These are phyloP conservation scores for Infundibulicybe gibba DNA, from an alignment of 768 basidiomycete genomes.

Conservation along the genomic window DNA sequence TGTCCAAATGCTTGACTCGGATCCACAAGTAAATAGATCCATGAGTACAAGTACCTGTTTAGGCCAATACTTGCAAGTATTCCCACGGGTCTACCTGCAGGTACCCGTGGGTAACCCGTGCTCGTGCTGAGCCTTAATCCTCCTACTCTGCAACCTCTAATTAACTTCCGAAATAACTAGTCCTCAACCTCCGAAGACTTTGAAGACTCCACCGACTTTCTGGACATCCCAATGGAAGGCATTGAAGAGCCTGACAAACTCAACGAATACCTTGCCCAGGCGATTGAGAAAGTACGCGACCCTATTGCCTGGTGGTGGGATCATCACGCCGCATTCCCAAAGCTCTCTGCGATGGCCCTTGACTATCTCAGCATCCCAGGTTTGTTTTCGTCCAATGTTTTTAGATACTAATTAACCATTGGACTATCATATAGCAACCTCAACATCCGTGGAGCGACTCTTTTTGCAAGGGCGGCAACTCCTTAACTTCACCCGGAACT, in stretches of 20 bases:
- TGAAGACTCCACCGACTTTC: background rate
- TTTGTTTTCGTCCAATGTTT: conserved; percentile 3
- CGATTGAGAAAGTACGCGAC: conserved; percentile 12
- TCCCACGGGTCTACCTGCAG: no score
- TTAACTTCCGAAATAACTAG: no score
- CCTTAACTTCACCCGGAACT: conserved; percentile 14
- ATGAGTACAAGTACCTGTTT: no score
- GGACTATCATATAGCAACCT: conserved; percentile 10
- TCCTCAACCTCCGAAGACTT: background rate
- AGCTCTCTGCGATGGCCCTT: conserved; percentile 14
- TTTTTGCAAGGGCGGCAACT: conserved; percentile 19
- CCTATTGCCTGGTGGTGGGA: no score
- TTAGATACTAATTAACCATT: background rate
- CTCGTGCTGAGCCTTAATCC: no score
- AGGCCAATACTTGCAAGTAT: no score
- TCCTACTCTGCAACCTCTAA: no score
- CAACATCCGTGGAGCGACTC: conserved; percentile 16
- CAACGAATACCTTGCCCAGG: conserved; percentile 14
- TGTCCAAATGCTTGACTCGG: no score
- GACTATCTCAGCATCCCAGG: conserved; percentile 19
- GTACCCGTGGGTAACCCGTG: no score
- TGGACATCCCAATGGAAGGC: no score
- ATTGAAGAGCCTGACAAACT: no score
- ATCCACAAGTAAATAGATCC: no score
- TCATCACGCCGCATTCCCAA: conserved; percentile 10